Conservation (phyloP, 257 asterid species). For the Salvia hispanica region DNA sequence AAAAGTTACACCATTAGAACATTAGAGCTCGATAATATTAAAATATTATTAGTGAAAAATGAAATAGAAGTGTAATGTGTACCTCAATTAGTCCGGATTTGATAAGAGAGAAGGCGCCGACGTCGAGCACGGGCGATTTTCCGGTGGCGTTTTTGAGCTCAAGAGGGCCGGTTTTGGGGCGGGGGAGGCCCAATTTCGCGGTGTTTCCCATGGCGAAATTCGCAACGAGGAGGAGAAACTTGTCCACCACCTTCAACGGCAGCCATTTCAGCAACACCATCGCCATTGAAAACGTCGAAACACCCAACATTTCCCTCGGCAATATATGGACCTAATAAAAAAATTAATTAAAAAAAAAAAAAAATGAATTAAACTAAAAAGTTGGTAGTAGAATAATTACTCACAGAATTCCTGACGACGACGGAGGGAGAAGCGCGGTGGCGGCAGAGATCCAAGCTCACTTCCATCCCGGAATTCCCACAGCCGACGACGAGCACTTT, state of each 20-base stretch:
- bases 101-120: constrained; percentile 77
- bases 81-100: constrained; percentile 78
- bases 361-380: too few species aligned
- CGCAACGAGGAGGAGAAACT: constrained; percentile 58
- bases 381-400: constrained; percentile 5
- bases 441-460: constrained; percentile 74
- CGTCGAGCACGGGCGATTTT: constrained; percentile 90
- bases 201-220: constrained; percentile 62
- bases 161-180: constrained; percentile 91
- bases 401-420: constrained; percentile 84
- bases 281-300: constrained; percentile 71
- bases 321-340: constrained; percentile 65
- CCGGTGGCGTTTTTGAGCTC: constrained; percentile 90
- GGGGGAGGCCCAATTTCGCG: constrained; percentile 58
- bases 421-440: constrained; percentile 64
- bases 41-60: too few species aligned
- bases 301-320: constrained; percentile 86
- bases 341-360: too few species aligned
- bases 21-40: too few species aligned
- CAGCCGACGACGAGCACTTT: constrained; percentile 77
- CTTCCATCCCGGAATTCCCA: constrained; percentile 98
- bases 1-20: too few species aligned
- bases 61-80: neutral
- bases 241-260: constrained; percentile 74
- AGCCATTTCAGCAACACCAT: constrained; percentile 75